A percentile compares a stretch with the other conserved stretches of the same genome.
These are phyloP conservation scores for Suillus placidus DNA, from an alignment of 768 basidiomycete species.

Conservation along the genomic window DNA sequence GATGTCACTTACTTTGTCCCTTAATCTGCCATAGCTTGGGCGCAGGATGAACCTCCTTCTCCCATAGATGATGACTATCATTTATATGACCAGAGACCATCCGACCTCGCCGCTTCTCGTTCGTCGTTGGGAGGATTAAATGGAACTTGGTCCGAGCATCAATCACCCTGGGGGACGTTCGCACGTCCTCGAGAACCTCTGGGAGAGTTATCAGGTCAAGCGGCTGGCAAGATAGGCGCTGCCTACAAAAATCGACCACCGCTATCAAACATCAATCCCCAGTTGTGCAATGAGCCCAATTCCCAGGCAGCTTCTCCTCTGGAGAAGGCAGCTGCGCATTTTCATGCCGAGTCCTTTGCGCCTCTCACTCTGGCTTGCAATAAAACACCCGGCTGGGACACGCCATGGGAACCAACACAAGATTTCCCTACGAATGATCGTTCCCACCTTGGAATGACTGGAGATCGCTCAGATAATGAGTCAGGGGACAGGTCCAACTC, in stretches of 20 bases:
- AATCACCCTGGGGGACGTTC: slow-evolving; percentile 77
- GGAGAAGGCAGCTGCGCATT: not conserved
- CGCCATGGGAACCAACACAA: slow-evolving; percentile 49
- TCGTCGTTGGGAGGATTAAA: slow-evolving; percentile 41
- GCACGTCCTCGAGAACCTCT: slow-evolving; percentile 53
- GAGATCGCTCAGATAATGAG: slow-evolving; percentile 28
- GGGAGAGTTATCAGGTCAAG: slow-evolving; percentile 27
- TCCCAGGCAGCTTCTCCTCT: not conserved
- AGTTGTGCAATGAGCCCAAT: slow-evolving; percentile 8
- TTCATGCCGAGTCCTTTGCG: slow-evolving; percentile 14
- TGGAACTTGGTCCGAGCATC: slow-evolving; percentile 36
- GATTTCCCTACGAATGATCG: slow-evolving; percentile 20
- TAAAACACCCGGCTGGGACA: slow-evolving; percentile 66
- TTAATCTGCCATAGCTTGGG: slow-evolving; percentile 66
- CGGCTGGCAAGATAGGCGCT: slow-evolving; percentile 34
- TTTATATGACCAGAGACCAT: slow-evolving; percentile 45
- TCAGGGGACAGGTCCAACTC: slow-evolving; percentile 31
- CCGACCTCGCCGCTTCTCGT: slow-evolving; percentile 56
- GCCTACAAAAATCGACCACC: slow-evolving; percentile 49
- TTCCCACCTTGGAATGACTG: slow-evolving; percentile 12
- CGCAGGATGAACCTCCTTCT: slow-evolving; percentile 80
- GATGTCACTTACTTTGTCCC: slow-evolving; percentile 7
- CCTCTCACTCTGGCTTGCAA: slow-evolving; percentile 58
- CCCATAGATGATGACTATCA: slow-evolving; percentile 49
- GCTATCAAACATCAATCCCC: slow-evolving; percentile 44